These are phyloP conservation scores for Rhizopus arrhizus DNA, from an alignment of 371 early-diverging fungal species.

Conservation along the genomic window DNA sequence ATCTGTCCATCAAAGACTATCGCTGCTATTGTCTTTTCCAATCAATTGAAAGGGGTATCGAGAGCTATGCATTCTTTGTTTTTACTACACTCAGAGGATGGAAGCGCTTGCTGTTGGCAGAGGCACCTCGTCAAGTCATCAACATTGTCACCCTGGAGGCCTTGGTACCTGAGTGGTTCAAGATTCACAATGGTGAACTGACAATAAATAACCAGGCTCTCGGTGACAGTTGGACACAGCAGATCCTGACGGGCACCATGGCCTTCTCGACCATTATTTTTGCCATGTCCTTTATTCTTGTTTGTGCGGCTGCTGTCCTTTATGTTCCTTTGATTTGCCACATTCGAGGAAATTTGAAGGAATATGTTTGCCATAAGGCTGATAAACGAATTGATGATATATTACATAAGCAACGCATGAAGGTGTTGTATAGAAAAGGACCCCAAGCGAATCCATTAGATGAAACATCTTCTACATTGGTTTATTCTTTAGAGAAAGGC, in stretches of 20 bases:
- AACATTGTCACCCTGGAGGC: constrained; percentile 42
- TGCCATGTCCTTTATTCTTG: constrained; percentile 56
- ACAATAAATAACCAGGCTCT: constrained; percentile 28
- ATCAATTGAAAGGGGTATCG: constrained; percentile 68
- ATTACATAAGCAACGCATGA: neutral
- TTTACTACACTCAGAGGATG: constrained; percentile 86
- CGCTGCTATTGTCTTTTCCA: constrained; percentile 82
- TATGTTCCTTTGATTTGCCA: constrained; percentile 82
- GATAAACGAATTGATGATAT: constrained; percentile 66
- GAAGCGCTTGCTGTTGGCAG: constrained; percentile 85
- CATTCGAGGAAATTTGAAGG: constrained; percentile 89
- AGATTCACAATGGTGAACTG: constrained; percentile 21
- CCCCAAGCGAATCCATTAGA: neutral
- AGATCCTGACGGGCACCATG: constrained; percentile 53
- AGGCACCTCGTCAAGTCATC: constrained; percentile 83
- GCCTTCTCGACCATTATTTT: constrained; percentile 43
- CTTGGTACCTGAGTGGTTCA: constrained; percentile 35
- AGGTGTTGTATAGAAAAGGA: neutral
- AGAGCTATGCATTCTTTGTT: constrained; percentile 80
- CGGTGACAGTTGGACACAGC: constrained; percentile 31
- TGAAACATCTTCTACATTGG: neutral
- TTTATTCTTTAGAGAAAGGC: neutral
- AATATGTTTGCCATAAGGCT: constrained; percentile 88
- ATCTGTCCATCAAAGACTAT: constrained; percentile 62
- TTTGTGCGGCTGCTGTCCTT: constrained; percentile 67